Evolutionary conservation across 371 early-diverging fungal genomes (phyloP).

Genomic region (Mucor saturninus): DNA sequence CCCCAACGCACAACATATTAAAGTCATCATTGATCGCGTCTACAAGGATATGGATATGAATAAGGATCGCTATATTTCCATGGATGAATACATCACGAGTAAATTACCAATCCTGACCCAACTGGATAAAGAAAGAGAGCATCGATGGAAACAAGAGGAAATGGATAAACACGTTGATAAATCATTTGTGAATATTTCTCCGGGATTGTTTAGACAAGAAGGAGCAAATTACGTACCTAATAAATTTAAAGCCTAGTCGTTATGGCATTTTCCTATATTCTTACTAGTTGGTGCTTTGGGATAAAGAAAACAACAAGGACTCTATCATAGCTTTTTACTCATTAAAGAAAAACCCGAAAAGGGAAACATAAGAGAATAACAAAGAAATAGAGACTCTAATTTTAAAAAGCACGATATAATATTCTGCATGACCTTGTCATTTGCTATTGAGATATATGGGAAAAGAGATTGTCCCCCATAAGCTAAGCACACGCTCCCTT

Average conservation of each 20-base stretch:
- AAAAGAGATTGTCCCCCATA: too few species aligned
- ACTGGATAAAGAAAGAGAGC: slow-evolving; percentile 14
- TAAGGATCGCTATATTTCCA: slow-evolving; percentile 37
- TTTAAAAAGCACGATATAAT: too few species aligned
- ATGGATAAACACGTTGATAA: not conserved
- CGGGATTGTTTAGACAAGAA: not conserved
- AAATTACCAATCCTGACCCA: slow-evolving; percentile 32
- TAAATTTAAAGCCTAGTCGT: slow-evolving; percentile 13
- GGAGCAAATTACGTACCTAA: slow-evolving; percentile 3
- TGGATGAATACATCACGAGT: slow-evolving; percentile 35
- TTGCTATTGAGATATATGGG: too few species aligned
- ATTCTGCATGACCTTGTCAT: too few species aligned
- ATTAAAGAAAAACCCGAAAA: too few species aligned
- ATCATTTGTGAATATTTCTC: not conserved
- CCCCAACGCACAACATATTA: slow-evolving; percentile 43
- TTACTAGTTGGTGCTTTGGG: too few species aligned
- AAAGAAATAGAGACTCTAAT: too few species aligned
- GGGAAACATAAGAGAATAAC: too few species aligned
- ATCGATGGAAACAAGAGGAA: slow-evolving; percentile 25
- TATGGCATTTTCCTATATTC: not conserved
- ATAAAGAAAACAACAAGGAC: too few species aligned
- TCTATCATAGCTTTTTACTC: too few species aligned
- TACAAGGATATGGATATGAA: slow-evolving; percentile 45
- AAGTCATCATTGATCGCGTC: slow-evolving; percentile 42
- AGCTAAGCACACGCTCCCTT: too few species aligned